Evolutionary conservation across 306 rosid species (phyloP), one percentile per base, ranked within the genome.

Genomic region (Clitoria ternatea): DNA sequence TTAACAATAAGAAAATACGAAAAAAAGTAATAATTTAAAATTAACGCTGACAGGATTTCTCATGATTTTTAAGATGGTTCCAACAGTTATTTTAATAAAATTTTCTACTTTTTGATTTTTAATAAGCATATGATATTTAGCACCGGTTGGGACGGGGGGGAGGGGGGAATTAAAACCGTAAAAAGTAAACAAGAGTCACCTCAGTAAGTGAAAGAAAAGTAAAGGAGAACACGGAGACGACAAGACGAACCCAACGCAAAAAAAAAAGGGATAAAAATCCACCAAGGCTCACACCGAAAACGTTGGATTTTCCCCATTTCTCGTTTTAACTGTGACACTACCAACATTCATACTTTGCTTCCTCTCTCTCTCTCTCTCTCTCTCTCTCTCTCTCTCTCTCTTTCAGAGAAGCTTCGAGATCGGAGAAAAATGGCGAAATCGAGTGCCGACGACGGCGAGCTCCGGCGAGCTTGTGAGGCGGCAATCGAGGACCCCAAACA

Each of bases 391-490:
- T 61, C 48, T 63, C 40, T 63, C 24, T 8, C 20, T 18, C 29
- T 29, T 43, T 24, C 59, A 10, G 15, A 39, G 27, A 65, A 62
- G 59, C 50, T 48, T 70, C 50, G 65, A 72, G 80, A 86, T 86
- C 83, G 43, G 40, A 69, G 61, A 54, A 13, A 79, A 68, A 94
- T 94, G 99, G 97, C 97, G 81, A 94, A 94, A 85, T 86, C 97
- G 10, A 83, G 92, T 77, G 96, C 92, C 18, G 97, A 94, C 81
- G 99, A 94, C 53, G 84, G 52, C 15, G 97, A 94, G 55, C 96
- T 91, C 48, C 81, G 96, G 88, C 96, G 99, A 79, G 97, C 99
- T 20, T 94, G 99, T 70, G 88, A 82, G 61, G 84, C 97, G 22
- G 97, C 99, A 71, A 91, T 85, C 17, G 96, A 91, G 69, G 91